phyloP scores from a whole-genome alignment of 768 basidiomycete species.

The Neoboletus magnificus region DNA sequence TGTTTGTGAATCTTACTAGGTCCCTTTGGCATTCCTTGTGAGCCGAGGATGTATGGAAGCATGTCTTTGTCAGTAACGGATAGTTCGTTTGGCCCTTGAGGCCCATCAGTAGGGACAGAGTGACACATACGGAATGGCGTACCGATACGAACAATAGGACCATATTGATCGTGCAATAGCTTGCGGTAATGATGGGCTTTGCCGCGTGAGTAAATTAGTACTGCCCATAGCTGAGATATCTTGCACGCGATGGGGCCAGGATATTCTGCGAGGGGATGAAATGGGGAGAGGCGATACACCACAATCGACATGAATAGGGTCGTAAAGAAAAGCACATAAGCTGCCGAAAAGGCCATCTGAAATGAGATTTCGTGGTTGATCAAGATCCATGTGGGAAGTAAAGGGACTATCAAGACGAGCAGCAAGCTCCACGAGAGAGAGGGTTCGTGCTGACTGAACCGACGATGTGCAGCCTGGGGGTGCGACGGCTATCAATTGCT shows the following conservation, averaged over 20 bases:
- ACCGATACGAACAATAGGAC: constrained; percentile 35
- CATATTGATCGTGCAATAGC: constrained; percentile 30
- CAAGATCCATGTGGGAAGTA: constrained; percentile 11
- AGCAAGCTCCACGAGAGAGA: constrained; percentile 13
- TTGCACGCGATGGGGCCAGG: constrained; percentile 35
- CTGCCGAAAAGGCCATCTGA: constrained; percentile 2
- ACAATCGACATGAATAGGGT: constrained; percentile 28
- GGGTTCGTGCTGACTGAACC: constrained; percentile 20
- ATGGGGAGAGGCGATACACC: constrained; percentile 37
- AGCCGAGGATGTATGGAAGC: constrained; percentile 25
- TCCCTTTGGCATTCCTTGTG: constrained; percentile 29
- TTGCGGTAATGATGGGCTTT: constrained; percentile 18
- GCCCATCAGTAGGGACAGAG: constrained; percentile 2
- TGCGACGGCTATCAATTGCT: background rate
- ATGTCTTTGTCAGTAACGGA: constrained; percentile 28
- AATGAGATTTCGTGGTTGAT: constrained; percentile 6
- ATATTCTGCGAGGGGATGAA: constrained; percentile 37
- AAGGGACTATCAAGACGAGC: constrained; percentile 8
- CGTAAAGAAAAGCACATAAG: constrained; percentile 17
- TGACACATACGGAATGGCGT: background rate
- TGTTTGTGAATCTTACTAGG: constrained; percentile 21
- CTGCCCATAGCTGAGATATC: constrained; percentile 31
- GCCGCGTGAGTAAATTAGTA: constrained; percentile 15
- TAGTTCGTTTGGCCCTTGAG: constrained; percentile 38
- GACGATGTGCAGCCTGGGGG: constrained; percentile 10